Evolutionary conservation across 805 yeast genomes (phyloP).

Genomic region (Ogataea allantospora): DNA sequence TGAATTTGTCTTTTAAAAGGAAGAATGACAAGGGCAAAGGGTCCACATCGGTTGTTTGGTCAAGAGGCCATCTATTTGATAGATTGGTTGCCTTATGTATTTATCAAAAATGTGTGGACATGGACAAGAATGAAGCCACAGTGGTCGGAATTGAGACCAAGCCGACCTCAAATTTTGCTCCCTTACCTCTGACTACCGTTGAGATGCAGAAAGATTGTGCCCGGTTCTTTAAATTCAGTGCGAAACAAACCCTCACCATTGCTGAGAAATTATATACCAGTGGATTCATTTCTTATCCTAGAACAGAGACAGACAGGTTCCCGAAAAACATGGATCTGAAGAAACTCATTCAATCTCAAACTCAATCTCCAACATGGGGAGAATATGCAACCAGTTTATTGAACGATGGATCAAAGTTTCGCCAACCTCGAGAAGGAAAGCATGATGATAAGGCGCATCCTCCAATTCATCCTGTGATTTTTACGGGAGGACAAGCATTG

Average conservation of each 20-base stretch:
- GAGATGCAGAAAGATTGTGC: slow-evolving; percentile 88
- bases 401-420: slow-evolving; percentile 43
- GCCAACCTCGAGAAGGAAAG: slow-evolving; percentile 74
- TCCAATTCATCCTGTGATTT: slow-evolving; percentile 85
- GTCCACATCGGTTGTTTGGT: slow-evolving; percentile 62
- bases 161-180: slow-evolving; percentile 76
- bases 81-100: slow-evolving; percentile 58
- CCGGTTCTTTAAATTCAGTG: slow-evolving; percentile 66
- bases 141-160: slow-evolving; percentile 51
- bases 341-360: slow-evolving; percentile 60
- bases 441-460: slow-evolving; percentile 97
- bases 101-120: slow-evolving; percentile 63
- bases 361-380: slow-evolving; percentile 64
- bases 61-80: slow-evolving; percentile 69
- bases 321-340: slow-evolving; percentile 74
- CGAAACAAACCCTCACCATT: slow-evolving; percentile 68
- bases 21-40: slow-evolving; percentile 28
- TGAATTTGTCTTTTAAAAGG: slow-evolving; percentile 53
- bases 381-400: slow-evolving; percentile 52
- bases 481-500: slow-evolving; percentile 29
- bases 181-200: slow-evolving; percentile 91
- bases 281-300: slow-evolving; percentile 91
- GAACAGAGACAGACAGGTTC: slow-evolving; percentile 93
- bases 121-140: slow-evolving; percentile 43
- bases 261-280: slow-evolving; percentile 86